These are phyloP conservation scores for Pichia deserticola DNA, from an alignment of 805 yeast species.

Conservation along the genomic window DNA sequence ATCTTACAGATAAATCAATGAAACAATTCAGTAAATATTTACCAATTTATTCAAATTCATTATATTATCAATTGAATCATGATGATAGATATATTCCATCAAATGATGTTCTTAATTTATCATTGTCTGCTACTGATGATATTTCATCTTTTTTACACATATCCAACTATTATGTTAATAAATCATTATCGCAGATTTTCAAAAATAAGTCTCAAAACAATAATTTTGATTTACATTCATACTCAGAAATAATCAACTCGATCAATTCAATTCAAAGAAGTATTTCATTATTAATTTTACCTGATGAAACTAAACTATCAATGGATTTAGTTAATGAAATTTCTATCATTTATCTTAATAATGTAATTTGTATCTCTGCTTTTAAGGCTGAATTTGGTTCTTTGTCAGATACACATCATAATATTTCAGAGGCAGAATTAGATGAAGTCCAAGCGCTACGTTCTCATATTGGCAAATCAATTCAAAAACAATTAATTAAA, in stretches of 20 bases:
- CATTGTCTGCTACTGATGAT: background rate
- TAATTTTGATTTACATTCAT: background rate
- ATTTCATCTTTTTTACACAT: constrained; percentile 2
- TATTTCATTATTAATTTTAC: background rate
- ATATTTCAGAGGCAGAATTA: background rate
- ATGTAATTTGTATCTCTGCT: constrained; percentile 3
- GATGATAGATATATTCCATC: background rate
- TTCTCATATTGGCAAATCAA: background rate
- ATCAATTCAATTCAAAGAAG: constrained; percentile 2
- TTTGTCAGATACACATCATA: background rate
- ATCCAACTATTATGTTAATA: background rate
- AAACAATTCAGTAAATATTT: background rate
- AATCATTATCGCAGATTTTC: background rate
- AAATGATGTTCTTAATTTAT: background rate
- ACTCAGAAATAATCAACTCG: background rate
- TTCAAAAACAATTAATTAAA: constrained; percentile 28
- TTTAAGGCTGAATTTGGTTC: constrained; percentile 7
- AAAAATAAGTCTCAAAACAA: background rate
- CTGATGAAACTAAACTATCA: background rate
- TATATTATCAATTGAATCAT: background rate
- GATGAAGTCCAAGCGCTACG: background rate
- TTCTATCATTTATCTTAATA: constrained; percentile 1
- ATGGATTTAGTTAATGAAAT: background rate
- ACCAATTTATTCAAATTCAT: background rate
- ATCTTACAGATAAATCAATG: background rate